These are phyloP conservation scores for Hortaea sp. DNA, from an alignment of 2,329 filamentous ascomycete genomes.

Conservation along the genomic window DNA sequence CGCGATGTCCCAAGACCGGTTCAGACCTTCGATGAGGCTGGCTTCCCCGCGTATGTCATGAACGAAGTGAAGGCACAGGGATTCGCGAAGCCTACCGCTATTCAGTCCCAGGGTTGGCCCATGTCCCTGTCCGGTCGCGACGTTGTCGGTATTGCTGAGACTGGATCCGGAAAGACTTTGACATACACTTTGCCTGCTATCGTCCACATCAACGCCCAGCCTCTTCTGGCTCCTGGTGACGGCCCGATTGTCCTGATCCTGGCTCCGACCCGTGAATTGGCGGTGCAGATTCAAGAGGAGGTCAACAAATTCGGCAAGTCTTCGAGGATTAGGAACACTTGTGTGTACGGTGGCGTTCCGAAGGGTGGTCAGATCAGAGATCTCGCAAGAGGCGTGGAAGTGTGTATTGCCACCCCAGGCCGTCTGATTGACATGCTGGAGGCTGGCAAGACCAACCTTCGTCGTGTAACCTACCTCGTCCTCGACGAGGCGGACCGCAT, in stretches of 20 bases:
- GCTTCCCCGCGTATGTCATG: conserved; percentile 94
- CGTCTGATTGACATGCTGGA: conserved; percentile 98
- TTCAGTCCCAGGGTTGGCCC: conserved; percentile 97
- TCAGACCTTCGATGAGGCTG: conserved; percentile 94
- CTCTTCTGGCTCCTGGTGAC: conserved; percentile 86
- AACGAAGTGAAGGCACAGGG: conserved; percentile 97
- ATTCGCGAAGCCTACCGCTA: conserved; percentile 85
- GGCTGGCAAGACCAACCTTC: conserved; percentile 94
- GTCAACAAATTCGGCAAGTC: conserved; percentile 98
- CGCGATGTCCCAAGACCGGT: conserved; percentile 81
- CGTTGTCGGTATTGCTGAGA: conserved; percentile 98
- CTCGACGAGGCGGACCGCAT: conserved; percentile 99
- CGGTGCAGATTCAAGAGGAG: conserved; percentile 96
- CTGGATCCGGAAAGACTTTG: conserved; percentile 96
- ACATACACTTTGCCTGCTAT: conserved; percentile 97
- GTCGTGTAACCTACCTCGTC: conserved; percentile 93
- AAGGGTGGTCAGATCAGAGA: conserved; percentile 96
- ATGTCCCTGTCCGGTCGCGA: conserved; percentile 98
- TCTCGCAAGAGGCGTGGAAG: conserved; percentile 87
- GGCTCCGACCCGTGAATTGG: conserved; percentile 92
- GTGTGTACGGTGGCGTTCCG: conserved; percentile 97
- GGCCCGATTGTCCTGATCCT: conserved; percentile 94
- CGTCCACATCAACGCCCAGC: conserved; percentile 98
- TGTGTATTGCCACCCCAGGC: conserved; percentile 95
- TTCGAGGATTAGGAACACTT: conserved; percentile 95